phyloP scores from a whole-genome alignment of 257 asterid species.

The Fraxinus quadrangulata region DNA sequence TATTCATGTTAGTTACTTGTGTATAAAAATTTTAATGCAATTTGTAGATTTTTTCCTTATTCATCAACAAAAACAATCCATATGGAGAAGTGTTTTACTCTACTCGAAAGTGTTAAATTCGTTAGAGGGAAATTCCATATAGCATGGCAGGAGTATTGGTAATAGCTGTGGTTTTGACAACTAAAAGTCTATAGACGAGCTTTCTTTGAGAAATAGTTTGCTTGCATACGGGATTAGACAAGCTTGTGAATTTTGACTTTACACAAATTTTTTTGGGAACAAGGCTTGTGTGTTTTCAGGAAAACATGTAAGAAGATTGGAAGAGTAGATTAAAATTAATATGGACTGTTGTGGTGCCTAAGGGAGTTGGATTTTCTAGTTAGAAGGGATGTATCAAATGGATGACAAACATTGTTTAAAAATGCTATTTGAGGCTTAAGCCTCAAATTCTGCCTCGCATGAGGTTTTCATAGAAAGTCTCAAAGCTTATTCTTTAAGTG shows the following conservation, averaged over 20 bases:
- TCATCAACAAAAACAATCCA: neutral
- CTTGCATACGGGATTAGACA: neutral
- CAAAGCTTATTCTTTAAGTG: too few species aligned
- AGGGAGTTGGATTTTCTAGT: neutral
- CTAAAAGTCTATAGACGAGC: neutral
- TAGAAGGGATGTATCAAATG: too few species aligned
- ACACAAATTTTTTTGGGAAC: neutral
- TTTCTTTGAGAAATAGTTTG: neutral
- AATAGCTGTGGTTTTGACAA: neutral
- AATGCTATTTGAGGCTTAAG: too few species aligned
- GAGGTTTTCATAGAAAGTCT: too few species aligned
- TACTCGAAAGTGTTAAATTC: neutral
- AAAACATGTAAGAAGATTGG: neutral
- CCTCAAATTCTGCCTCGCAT: too few species aligned
- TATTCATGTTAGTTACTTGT: neutral
- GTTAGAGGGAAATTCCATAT: neutral
- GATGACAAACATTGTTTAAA: neutral
- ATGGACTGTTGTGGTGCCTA: neutral
- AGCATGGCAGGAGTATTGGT: neutral
- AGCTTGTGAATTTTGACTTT: neutral
- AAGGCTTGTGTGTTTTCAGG: neutral
- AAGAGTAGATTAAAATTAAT: neutral
- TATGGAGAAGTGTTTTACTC: neutral
- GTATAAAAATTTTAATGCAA: neutral
- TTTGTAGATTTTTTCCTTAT: neutral